These are phyloP conservation scores for Lepidium didymum DNA, from an alignment of 345 rosid species.

Conservation along the genomic window DNA sequence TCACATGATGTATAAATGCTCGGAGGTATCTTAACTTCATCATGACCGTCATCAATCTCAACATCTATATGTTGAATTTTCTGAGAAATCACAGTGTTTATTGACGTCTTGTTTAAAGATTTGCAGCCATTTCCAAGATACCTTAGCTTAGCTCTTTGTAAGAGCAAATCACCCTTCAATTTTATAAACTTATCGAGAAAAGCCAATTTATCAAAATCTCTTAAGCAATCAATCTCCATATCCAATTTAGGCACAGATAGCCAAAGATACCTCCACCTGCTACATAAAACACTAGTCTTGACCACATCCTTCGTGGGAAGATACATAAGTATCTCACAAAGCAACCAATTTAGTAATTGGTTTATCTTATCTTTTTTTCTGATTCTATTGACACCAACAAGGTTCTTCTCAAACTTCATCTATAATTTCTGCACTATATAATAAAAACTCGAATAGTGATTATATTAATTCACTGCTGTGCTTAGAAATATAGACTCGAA, in stretches of 20 bases:
- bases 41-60: neutral
- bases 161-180: neutral
- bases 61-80: neutral
- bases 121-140: neutral
- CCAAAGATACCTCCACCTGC: slow-evolving; percentile 1
- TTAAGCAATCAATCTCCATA: neutral
- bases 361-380: neutral
- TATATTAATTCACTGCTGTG: no score
- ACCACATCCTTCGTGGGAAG: slow-evolving; percentile 1
- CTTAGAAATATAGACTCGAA: neutral
- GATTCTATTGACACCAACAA: neutral
- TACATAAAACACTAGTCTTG: neutral
- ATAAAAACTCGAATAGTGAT: neutral
- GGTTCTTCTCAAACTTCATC: neutral
- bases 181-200: neutral
- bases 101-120: neutral
- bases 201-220: neutral
- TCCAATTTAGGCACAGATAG: neutral
- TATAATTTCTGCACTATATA: neutral
- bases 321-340: neutral
- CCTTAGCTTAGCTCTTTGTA: slow-evolving; percentile 1
- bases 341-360: neutral
- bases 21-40: slow-evolving; percentile 1
- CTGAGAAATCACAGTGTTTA: neutral
- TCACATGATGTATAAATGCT: slow-evolving; percentile 17